Evolutionary conservation across 495 filamentous ascomycete species (phyloP).

Genomic region (Penicillium verhagenii): DNA sequence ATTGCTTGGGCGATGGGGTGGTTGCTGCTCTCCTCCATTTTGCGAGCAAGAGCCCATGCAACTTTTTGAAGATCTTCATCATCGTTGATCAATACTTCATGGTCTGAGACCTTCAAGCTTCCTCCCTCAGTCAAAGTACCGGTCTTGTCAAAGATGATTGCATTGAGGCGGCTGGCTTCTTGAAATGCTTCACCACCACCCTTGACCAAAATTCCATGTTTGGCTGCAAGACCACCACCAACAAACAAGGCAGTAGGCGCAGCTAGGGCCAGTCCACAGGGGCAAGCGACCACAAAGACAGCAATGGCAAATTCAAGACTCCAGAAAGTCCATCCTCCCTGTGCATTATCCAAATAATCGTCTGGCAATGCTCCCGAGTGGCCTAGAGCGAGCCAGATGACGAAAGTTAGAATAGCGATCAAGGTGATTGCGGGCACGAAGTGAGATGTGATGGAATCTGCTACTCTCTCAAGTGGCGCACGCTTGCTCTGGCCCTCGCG

Average conservation of each 20-base stretch:
- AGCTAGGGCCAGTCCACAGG: conserved; percentile 88
- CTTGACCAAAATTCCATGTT: conserved; percentile 86
- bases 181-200: conserved; percentile 97
- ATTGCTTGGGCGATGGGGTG: conserved; percentile 88
- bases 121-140: conserved; percentile 88
- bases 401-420: conserved; percentile 77
- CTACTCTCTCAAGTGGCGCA: conserved; percentile 83
- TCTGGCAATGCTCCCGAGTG: conserved; percentile 62
- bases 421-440: conserved; percentile 86
- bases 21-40: conserved; percentile 77
- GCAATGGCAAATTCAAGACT: conserved; percentile 89
- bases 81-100: conserved; percentile 52
- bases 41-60: conserved; percentile 56
- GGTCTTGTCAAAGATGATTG: conserved; percentile 94
- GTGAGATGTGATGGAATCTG: conserved; percentile 79
- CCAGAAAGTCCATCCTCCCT: conserved; percentile 84
- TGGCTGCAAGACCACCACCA: conserved; percentile 82
- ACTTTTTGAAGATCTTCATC: conserved; percentile 33
- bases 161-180: conserved; percentile 82
- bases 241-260: conserved; percentile 94
- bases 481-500: conserved; percentile 86
- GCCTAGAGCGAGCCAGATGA: conserved; percentile 80
- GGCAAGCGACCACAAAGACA: conserved; percentile 93
- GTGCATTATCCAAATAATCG: conserved; percentile 62
- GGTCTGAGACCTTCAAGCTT: conserved; percentile 74